These are phyloP conservation scores for Aspergillus sclerotioniger DNA, from an alignment of 495 filamentous ascomycete genomes.

Conservation along the genomic window DNA sequence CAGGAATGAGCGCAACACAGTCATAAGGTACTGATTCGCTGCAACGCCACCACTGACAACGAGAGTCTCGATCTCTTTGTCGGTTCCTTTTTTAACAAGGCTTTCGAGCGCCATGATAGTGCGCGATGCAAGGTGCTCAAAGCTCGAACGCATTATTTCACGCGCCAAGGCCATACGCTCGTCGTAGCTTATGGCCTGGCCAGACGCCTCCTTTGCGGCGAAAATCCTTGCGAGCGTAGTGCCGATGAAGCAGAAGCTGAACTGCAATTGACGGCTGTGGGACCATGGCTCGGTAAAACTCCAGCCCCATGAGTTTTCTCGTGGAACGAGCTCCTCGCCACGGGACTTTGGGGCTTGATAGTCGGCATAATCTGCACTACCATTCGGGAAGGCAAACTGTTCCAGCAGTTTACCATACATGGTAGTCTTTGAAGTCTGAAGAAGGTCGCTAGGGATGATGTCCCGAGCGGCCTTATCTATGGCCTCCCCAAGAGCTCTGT, in stretches of 20 bases:
- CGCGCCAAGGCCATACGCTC: slow-evolving; percentile 66
- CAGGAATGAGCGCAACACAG: slow-evolving; percentile 61
- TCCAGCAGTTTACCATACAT: slow-evolving; percentile 75
- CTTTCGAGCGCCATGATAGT: slow-evolving; percentile 63
- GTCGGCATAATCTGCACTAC: slow-evolving; percentile 45
- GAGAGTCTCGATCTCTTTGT: slow-evolving; percentile 52
- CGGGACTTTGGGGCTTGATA: slow-evolving; percentile 55
- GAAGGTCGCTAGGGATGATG: slow-evolving; percentile 57
- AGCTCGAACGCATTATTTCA: slow-evolving; percentile 72
- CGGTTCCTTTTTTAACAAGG: slow-evolving; percentile 25
- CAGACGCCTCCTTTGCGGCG: slow-evolving; percentile 24
- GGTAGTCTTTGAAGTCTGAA: slow-evolving; percentile 47
- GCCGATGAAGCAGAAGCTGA: slow-evolving; percentile 65
- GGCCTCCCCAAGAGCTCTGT: slow-evolving; percentile 81
- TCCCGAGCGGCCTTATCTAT: slow-evolving; percentile 81
- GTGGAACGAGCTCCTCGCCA: slow-evolving; percentile 48
- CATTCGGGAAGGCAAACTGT: slow-evolving; percentile 69
- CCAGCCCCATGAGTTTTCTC: slow-evolving; percentile 55
- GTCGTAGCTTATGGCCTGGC: slow-evolving; percentile 19
- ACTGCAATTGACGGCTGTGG: slow-evolving; percentile 50
- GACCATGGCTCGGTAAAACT: slow-evolving; percentile 53
- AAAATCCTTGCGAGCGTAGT: slow-evolving; percentile 52
- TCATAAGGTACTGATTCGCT: slow-evolving; percentile 71
- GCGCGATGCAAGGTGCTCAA: slow-evolving; percentile 80
- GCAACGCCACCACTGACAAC: slow-evolving; percentile 91